Evolutionary conservation across 768 basidiomycete genomes (phyloP).

Genomic region (Polyporus arcularius): DNA sequence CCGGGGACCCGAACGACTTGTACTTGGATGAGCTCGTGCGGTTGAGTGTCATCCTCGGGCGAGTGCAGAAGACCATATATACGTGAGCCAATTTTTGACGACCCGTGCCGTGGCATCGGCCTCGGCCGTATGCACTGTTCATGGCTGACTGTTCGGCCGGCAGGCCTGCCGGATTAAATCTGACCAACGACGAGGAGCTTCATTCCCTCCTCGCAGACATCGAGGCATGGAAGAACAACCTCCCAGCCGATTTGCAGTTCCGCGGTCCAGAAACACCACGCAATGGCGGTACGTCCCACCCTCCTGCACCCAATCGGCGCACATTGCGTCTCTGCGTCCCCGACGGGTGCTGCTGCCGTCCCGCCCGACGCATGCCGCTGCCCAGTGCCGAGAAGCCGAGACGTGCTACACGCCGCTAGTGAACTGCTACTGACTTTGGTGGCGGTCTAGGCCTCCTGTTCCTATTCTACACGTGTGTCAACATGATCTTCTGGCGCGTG

Average conservation of each 20-base stretch:
- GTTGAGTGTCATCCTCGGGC: conserved; percentile 87
- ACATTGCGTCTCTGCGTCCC: not conserved
- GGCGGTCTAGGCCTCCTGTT: conserved; percentile 73
- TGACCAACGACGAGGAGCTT: conserved; percentile 81
- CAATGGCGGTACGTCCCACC: conserved; percentile 57
- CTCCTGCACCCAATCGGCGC: not conserved
- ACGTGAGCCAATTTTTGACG: conserved; percentile 47
- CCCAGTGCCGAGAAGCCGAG: not conserved
- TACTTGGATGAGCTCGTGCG: conserved; percentile 93
- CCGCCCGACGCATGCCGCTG: not conserved
- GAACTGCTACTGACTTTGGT: not conserved
- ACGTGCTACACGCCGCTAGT: not conserved
- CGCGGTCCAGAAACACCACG: conserved; percentile 65
- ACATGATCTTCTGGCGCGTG: conserved; percentile 97
- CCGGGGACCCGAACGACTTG: conserved; percentile 73
- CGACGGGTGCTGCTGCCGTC: not conserved
- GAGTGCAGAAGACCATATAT: conserved; percentile 92
- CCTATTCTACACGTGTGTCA: conserved; percentile 83
- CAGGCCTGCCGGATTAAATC: conserved; percentile 86
- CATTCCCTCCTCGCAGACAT: conserved; percentile 63
- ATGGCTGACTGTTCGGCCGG: conserved; percentile 16
- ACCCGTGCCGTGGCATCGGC: conserved; percentile 12
- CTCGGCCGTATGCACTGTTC: conserved; percentile 5
- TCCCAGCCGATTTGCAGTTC: conserved; percentile 81
- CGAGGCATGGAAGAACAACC: conserved; percentile 72